phyloP scores from a whole-genome alignment of 1,284 basidiomycete genomes.

The Earliella scabrosa region DNA sequence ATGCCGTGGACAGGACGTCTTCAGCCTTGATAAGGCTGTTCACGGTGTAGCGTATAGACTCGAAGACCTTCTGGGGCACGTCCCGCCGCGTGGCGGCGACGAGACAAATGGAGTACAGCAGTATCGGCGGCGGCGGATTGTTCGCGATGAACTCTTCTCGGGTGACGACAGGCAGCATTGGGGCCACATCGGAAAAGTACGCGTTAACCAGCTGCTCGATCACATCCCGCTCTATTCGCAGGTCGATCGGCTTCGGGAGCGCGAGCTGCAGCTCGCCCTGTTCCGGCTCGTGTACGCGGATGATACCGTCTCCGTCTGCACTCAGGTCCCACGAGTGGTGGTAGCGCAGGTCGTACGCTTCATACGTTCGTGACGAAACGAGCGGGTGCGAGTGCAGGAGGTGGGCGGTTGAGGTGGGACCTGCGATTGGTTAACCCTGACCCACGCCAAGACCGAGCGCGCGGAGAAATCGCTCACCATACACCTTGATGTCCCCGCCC shows the following conservation, averaged over 20 bases:
- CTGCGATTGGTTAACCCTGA: conserved; percentile 50
- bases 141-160: conserved; percentile 84
- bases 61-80: conserved; percentile 83
- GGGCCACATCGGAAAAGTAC: conserved; percentile 87
- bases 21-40: conserved; percentile 88
- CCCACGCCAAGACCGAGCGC: not conserved
- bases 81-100: conserved; percentile 87
- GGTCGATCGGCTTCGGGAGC: conserved; percentile 64
- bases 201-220: conserved; percentile 87
- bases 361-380: conserved; percentile 82
- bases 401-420: conserved; percentile 85
- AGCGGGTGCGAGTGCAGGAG: conserved; percentile 88
- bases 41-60: conserved; percentile 83
- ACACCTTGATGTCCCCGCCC: conserved; percentile 54
- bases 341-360: conserved; percentile 85
- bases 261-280: conserved; percentile 55
- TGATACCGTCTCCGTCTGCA: conserved; percentile 84
- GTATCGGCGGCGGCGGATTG: conserved; percentile 74
- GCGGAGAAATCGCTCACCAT: conserved; percentile 51
- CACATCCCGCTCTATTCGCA: conserved; percentile 76
- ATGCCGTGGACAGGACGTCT: conserved; percentile 88
- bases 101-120: conserved; percentile 93
- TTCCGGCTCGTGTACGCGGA: conserved; percentile 77
- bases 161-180: conserved; percentile 88
- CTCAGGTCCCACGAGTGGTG: conserved; percentile 86